Conservation (phyloP, 805 yeast species). For the Starmerella bacillaris region DNA sequence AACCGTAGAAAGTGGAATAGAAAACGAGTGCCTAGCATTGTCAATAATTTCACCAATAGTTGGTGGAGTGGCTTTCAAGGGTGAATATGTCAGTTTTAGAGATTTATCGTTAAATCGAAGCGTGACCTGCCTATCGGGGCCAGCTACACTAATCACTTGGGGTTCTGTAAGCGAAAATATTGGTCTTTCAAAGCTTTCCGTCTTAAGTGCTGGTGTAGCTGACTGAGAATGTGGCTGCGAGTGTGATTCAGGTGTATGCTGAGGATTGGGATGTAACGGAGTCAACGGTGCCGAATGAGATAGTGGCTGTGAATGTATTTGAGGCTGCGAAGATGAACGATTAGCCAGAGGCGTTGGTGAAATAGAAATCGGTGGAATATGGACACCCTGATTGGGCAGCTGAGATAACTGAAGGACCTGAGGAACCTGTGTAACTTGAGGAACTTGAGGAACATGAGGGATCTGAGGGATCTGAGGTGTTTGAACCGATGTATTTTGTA, state of each 20-base stretch:
- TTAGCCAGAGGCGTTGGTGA: no score
- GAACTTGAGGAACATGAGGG: no score
- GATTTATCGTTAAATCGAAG: constrained; percentile 18
- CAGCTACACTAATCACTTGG: constrained; percentile 1
- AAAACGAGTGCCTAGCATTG: constrained; percentile 58
- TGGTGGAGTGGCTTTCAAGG: constrained; percentile 58
- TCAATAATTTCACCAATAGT: constrained; percentile 58
- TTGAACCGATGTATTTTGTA: no score
- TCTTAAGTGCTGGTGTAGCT: neutral
- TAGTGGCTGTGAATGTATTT: no score
- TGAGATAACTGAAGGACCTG: no score
- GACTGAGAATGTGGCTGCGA: constrained; percentile 1
- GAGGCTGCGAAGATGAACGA: no score
- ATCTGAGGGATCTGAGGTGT: no score
- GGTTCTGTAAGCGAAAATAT: neutral
- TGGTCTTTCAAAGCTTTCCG: no score
- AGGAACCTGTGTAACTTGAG: no score
- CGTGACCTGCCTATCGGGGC: constrained; percentile 20
- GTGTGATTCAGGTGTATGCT: neutral
- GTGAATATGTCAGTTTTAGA: constrained; percentile 49
- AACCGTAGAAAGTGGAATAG: constrained; percentile 27
- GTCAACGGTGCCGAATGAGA: no score
- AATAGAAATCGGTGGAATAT: no score
- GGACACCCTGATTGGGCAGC: no score
- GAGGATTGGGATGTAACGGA: neutral